Base-by-base conservation (phyloP, 2,329 filamentous ascomycete genomes). In the Delphinella strobiligena region DNA sequence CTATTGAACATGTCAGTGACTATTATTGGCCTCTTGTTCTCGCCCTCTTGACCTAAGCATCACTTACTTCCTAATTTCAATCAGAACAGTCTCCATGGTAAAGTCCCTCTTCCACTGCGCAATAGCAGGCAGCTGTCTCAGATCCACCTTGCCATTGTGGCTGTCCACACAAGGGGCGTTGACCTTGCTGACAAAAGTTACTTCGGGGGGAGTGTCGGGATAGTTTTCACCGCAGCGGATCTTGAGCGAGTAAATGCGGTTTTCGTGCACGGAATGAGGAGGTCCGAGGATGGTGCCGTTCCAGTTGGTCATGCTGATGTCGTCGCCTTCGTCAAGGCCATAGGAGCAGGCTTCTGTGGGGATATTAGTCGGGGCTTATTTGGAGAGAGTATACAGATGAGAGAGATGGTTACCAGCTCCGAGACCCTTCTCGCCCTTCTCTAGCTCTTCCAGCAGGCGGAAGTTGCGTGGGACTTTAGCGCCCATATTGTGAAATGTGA, bases 261-360 rank as follows among this genome's bases (percentile, higher is more conserved):
- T 98, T 71, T 98, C 91, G 61, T 96, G 89, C 46, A 81, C 87
- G 63, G 87, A 91, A 62, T 96, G 88, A 60, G 91, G 89, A 51
- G 91, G 91, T 1, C 91, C 91, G 36, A 95, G 78, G 49, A 98
- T 96, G 12, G 91, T 98, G 54, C 89, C 91, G 56, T 93, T 94
- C 91, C 91, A 98, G 70, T 95, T 87, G 48, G 83, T 89, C 88
- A 98, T 94, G 62, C 91, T 76, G 48, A 95, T 75, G 56, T 98
- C 91, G 58, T 95, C 88, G 35, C 84, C 80, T 61, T 96, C 87
- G 49, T 89, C 86, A 41, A 98, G 75, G 53, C 91, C 91, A 54
- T 96, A 96, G 33, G 91, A 96, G 68, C 89, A 96, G 46, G 88
- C 88, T 68, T 96, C 91, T 91, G 22, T 27, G 41, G 5, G 33